A percentile compares a stretch with the other conserved stretches of the same genome.
Conservation (phyloP, 768 basidiomycete genomes). For the Lanmaoa pseudosensibilis region DNA sequence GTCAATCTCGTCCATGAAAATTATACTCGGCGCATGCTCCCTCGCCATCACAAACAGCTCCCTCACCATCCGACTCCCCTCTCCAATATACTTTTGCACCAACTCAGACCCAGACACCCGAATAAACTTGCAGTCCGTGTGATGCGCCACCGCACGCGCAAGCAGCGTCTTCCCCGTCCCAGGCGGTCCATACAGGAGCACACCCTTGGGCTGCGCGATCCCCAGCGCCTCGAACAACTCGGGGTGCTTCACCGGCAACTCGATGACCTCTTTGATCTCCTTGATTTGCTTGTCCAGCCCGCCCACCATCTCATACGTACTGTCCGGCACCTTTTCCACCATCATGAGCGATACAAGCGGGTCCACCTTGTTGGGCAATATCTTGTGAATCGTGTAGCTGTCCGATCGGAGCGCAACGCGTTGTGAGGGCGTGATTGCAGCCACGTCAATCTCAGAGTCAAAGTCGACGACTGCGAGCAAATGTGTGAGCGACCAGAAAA, state of each 20-base stretch:
- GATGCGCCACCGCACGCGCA: slow-evolving; percentile 94
- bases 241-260: slow-evolving; percentile 95
- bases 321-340: slow-evolving; percentile 99
- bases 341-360: slow-evolving; percentile 99
- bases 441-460: slow-evolving; percentile 81
- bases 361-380: slow-evolving; percentile 96
- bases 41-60: slow-evolving; percentile 98
- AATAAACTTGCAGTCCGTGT: slow-evolving; percentile 98
- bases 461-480: slow-evolving; percentile 80
- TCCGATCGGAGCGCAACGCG: slow-evolving; percentile 96
- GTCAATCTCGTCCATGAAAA: slow-evolving; percentile 99
- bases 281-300: slow-evolving; percentile 98
- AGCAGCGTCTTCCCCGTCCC: slow-evolving; percentile 96
- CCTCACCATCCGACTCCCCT: slow-evolving; percentile 94
- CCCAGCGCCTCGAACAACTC: slow-evolving; percentile 95
- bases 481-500: not conserved
- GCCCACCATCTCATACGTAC: slow-evolving; percentile 99
- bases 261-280: slow-evolving; percentile 99
- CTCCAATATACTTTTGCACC: slow-evolving; percentile 98
- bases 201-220: slow-evolving; percentile 96
- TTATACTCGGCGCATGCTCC: slow-evolving; percentile 96
- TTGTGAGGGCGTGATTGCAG: slow-evolving; percentile 75
- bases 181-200: slow-evolving; percentile 92
- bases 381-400: slow-evolving; percentile 94
- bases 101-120: slow-evolving; percentile 91